Base-by-base conservation (phyloP, 179 eudicot species). In the Heliamphora pulchella region DNA sequence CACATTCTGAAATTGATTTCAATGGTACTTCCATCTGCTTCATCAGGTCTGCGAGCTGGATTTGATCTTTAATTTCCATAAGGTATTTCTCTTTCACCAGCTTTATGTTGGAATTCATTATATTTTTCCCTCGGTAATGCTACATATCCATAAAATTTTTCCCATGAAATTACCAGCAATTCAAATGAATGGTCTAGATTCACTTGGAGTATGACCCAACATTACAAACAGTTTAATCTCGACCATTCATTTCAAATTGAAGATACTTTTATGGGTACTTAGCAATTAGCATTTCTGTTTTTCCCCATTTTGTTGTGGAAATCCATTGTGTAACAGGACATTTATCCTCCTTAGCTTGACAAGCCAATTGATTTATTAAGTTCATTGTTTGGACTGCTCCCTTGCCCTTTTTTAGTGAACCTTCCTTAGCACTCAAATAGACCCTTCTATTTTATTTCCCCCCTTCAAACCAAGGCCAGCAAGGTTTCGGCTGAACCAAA, bases 31-130 rank as follows among this genome's bases (percentile, higher is more conserved):
- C 65, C 65, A n/a, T 80, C 54, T 80, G 72, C 76, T 76, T 79
- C 71, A 55, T 64, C 83, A 96, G 99, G 99, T 96, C 31, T 94
- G 98, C 80, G 99, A 96, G 85, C 84, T 96, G 87, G 99, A 96
- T 86, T 82, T 96, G 84, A 94, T 96, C 81, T 96, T 91, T 76
- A 96, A 96, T 87, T 94, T 94, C 78, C 98, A 96, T 84, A 94
- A 96, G 94, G 98, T 95, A 90, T 14, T 55, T 47, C 80, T 68
- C 20, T 50, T 84, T 71, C n/a, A 39, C 44, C 46, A 55, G 48
- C 77, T 73, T 59, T 22, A 14, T 76, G 50, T 71, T 72, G 22
- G 41, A 67, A 15, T 65, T 75, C 71, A 0, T 59, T 46, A 18
- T 76, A n/a, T n/a, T n/a, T n/a, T n/a, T n/a, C n/a, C n/a, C n/a